Conservation (phyloP, 305 asterid genomes). For the Fraxinus platypoda region DNA sequence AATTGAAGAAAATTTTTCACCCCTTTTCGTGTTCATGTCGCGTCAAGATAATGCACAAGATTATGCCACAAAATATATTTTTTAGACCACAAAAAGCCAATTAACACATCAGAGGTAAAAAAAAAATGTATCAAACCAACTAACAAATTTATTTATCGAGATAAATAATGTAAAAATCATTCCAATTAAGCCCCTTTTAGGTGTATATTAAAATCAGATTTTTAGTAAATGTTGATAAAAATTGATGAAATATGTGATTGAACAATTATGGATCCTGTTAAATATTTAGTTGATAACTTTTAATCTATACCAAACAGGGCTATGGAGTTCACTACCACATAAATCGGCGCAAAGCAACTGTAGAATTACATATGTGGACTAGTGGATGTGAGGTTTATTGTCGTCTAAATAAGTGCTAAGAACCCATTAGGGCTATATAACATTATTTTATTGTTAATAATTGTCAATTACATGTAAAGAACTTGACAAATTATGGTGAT, state of each 20-base stretch:
- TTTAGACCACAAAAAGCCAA: not conserved
- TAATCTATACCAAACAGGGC: too few relatives aligned
- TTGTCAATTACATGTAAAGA: not conserved
- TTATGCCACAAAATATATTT: not conserved
- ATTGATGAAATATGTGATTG: too few relatives aligned
- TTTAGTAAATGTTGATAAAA: too few relatives aligned
- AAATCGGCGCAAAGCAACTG: not conserved
- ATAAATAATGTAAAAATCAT: not conserved
- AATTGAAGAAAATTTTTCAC: not conserved
- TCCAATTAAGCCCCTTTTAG: not conserved
- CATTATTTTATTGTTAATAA: not conserved
- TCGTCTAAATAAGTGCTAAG: not conserved
- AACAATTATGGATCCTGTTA: too few relatives aligned
- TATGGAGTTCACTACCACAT: not conserved
- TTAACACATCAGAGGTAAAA: not conserved
- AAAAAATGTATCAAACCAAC: not conserved
- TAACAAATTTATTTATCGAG: not conserved
- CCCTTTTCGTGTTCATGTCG: not conserved
- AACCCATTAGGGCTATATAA: not conserved
- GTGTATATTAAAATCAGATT: too few relatives aligned
- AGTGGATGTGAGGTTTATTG: not conserved
- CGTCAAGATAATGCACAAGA: not conserved
- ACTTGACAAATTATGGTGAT: not conserved
- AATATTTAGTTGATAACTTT: too few relatives aligned
- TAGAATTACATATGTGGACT: not conserved